Evolutionary conservation across 305 asterid genomes (phyloP).

Genomic region (Solanum chacoense): DNA sequence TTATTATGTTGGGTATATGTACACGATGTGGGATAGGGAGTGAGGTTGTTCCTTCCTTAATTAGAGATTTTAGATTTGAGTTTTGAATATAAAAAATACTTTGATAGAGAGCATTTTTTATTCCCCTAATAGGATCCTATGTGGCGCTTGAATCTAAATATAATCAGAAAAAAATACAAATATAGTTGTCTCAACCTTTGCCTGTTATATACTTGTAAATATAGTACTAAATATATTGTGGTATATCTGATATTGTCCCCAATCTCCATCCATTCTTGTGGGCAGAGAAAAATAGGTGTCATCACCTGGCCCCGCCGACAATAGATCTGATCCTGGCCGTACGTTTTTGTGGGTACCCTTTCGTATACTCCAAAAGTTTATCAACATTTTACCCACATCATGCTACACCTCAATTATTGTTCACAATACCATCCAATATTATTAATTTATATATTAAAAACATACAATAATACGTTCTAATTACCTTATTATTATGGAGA

Average conservation of each 20-base stretch:
- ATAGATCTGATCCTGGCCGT: conserved; percentile 6
- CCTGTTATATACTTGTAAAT: neutral
- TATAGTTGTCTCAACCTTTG: neutral
- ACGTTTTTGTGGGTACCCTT: conserved; percentile 9
- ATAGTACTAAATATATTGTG: neutral
- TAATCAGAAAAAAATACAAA: neutral
- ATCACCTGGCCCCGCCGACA: conserved; percentile 3
- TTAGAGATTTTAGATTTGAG: neutral
- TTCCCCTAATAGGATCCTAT: accelerated
- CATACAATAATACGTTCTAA: neutral
- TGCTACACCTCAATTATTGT: neutral
- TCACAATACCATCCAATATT: neutral
- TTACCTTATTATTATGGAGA: neutral
- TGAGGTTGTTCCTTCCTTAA: neutral
- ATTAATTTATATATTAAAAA: neutral
- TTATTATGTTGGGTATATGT: neutral
- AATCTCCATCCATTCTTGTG: neutral
- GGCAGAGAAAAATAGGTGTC: neutral
- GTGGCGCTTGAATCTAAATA: accelerated
- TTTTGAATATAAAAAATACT: neutral
- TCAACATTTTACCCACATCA: conserved; percentile 1
- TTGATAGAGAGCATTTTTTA: too few relatives aligned
- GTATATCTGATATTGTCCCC: conserved; percentile 1
- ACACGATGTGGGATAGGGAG: accelerated
- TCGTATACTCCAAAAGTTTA: conserved; percentile 1